Evolutionary conservation across 345 rosid genomes (phyloP).

Genomic region (Boechera stricta): DNA sequence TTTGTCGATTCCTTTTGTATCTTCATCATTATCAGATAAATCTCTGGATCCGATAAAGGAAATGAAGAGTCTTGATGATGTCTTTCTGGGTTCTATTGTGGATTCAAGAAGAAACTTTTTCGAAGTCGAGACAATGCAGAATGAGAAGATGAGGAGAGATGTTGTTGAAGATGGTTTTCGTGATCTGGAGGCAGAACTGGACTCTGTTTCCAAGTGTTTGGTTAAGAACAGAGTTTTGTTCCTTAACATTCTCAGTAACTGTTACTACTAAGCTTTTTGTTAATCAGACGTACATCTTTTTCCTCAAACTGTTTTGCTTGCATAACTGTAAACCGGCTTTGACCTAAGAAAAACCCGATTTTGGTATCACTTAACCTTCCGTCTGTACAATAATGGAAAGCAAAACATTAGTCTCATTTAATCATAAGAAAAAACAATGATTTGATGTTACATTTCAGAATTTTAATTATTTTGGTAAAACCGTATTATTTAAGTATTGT

Average conservation of each 20-base stretch:
- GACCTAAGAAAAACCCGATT: too few relatives aligned
- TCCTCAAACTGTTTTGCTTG: background rate
- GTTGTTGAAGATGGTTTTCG: constrained; percentile 41
- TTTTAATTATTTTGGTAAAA: too few relatives aligned
- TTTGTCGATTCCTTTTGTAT: constrained; percentile 44
- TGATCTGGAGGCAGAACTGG: constrained; percentile 52
- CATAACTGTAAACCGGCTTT: too few relatives aligned
- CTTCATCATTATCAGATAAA: constrained; percentile 23
- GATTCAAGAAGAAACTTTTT: constrained; percentile 9
- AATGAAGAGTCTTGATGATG: constrained; percentile 51
- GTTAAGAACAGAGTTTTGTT: constrained; percentile 53
- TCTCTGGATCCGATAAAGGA: constrained; percentile 41
- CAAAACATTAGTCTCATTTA: too few relatives aligned
- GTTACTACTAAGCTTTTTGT: constrained; percentile 16
- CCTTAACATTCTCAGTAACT: constrained; percentile 53
- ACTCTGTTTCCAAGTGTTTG: constrained; percentile 50
- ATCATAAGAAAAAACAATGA: too few relatives aligned
- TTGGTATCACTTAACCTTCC: too few relatives aligned
- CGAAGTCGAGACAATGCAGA: constrained; percentile 18
- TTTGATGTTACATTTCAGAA: too few relatives aligned
- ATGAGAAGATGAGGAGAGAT: constrained; percentile 30
- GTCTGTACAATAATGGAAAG: too few relatives aligned
- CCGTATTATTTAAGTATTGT: too few relatives aligned
- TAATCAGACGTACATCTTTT: constrained; percentile 21
- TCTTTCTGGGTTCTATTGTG: constrained; percentile 20